Base-by-base conservation (phyloP, 495 filamentous ascomycete genomes). In the Tetracladium setigerum region DNA sequence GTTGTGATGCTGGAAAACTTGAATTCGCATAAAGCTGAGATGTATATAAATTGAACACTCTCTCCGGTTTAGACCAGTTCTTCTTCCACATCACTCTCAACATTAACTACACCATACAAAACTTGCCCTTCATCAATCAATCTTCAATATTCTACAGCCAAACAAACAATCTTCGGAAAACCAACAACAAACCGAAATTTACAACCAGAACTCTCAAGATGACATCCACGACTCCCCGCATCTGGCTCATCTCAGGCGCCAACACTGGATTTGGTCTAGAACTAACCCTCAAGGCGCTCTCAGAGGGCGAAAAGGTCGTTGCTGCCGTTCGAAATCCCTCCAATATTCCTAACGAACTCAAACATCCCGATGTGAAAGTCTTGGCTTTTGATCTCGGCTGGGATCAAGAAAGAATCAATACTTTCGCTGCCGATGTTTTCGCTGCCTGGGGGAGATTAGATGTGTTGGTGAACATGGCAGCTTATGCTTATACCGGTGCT, bases 381-480 rank as follows among this genome's bases (percentile, higher is more conserved):
- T 67, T 74, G 46, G 62, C 78, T 12, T 58, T 67, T 47, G 61
- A 63, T 0, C 55, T 64, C 2, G 75, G 75, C 1, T 63, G 69
- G 33, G 38, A 58, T 22, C 22, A 27, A 7, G 22, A 27, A 27
- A 27, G 22, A 27, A 27, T 27, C 3, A 55, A 57, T 1, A 60
- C 48, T 7, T 40, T 73, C 6, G 55, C 65, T 38, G 61, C 77
- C 2, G 72, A 79, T 54, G 66, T 77, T 7, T 64, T 72, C 35
- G 24, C 53, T 18, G 53, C 65, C 15, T 59, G 76, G 45, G 71
- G 71, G 30, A 58, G 71, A 1, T 74, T 79, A 14, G 74, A 79
- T 49, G 70, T 78, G 31, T 63, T 79, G 4, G 64, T 79, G 9
- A 77, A 76, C 48, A 77, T 72, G 46, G 74, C 77, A 1, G 76